Percentiles rank a stretch among this genome's conserved stretches.
These are phyloP conservation scores for Incumbomyces lentus DNA, from an alignment of 2,329 filamentous ascomycete species.

Conservation along the genomic window DNA sequence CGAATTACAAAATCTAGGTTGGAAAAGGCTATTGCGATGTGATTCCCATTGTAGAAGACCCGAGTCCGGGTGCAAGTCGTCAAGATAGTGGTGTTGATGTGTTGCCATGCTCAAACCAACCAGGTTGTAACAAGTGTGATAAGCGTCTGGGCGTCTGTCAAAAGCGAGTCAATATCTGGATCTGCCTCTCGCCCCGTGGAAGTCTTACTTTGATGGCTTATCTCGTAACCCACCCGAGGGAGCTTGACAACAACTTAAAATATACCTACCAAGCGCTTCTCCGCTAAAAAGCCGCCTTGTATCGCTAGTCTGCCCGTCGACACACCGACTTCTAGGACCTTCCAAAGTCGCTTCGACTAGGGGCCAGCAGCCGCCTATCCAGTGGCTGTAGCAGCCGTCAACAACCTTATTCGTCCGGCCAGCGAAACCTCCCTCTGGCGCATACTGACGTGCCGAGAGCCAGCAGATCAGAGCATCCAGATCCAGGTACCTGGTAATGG, in stretches of 20 bases:
- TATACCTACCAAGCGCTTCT: constrained; percentile 78
- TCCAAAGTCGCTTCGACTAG: constrained; percentile 70
- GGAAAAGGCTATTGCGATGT: constrained; percentile 18
- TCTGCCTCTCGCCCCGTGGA: not conserved
- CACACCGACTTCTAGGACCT: constrained; percentile 32
- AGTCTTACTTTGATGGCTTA: constrained; percentile 76
- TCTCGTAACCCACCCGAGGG: constrained; percentile 77
- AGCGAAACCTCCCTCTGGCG: constrained; percentile 83
- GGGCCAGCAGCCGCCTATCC: constrained; percentile 92
- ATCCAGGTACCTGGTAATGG: constrained; percentile 66
- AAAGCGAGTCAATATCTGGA: constrained; percentile 15
- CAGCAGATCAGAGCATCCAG: constrained; percentile 68
- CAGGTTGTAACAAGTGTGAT: constrained; percentile 88
- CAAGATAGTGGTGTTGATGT: constrained; percentile 44
- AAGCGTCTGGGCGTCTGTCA: constrained; percentile 64
- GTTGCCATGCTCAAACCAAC: constrained; percentile 75
- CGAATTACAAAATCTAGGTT: constrained; percentile 28
- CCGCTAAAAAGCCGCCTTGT: constrained; percentile 55
- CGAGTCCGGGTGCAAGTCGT: constrained; percentile 20
- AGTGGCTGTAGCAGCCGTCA: constrained; percentile 96
- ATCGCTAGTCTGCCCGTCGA: not conserved
- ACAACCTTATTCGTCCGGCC: constrained; percentile 96
- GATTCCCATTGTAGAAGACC: constrained; percentile 32
- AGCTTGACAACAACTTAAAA: constrained; percentile 74
- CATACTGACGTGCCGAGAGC: constrained; percentile 81